Percentiles rank a stretch among this genome's conserved stretches.
These are phyloP conservation scores for Xylaria sp. DNA, from an alignment of 2,329 filamentous ascomycete species.

Conservation along the genomic window DNA sequence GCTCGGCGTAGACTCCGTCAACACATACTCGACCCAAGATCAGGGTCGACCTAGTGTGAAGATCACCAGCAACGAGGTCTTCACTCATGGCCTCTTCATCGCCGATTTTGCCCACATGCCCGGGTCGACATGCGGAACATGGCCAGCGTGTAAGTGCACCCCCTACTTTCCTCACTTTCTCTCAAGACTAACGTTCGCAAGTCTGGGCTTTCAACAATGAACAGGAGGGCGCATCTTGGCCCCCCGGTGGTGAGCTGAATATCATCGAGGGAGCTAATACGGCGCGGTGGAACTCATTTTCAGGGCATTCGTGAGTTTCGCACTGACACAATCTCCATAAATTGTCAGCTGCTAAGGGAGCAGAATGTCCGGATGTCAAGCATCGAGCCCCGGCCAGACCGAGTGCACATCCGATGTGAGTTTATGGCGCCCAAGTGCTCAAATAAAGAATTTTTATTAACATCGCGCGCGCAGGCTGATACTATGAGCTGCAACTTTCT, in stretches of 20 bases:
- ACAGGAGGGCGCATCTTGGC: slow-evolving; percentile 50
- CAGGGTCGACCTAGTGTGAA: slow-evolving; percentile 57
- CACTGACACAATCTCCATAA: not conserved
- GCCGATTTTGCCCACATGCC: slow-evolving; percentile 72
- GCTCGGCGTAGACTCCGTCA: slow-evolving; percentile 41
- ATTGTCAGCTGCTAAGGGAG: not conserved
- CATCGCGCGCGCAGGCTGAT: slow-evolving; percentile 33
- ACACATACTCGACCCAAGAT: slow-evolving; percentile 32
- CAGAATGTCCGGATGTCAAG: slow-evolving; percentile 24
- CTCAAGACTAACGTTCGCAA: slow-evolving; percentile 29
- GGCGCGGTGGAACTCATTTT: slow-evolving; percentile 54
- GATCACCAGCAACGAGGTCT: slow-evolving; percentile 58
- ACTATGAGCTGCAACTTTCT: slow-evolving; percentile 45
- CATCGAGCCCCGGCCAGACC: slow-evolving; percentile 23
- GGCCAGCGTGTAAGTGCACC: slow-evolving; percentile 59
- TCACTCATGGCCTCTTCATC: slow-evolving; percentile 63
- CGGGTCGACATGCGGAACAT: slow-evolving; percentile 61
- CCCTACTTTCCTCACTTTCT: not conserved
- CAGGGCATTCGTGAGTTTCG: slow-evolving; percentile 51
- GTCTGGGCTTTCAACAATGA: slow-evolving; percentile 45
- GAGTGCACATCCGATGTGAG: slow-evolving; percentile 31
- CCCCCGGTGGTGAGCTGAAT: slow-evolving; percentile 59
- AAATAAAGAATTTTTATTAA: not conserved
- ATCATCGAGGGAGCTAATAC: slow-evolving; percentile 66
- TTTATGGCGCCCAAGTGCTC: not conserved